These are phyloP conservation scores for Digitaria exilis DNA, from an alignment of 202 grass and related monocot species.

Conservation along the genomic window DNA sequence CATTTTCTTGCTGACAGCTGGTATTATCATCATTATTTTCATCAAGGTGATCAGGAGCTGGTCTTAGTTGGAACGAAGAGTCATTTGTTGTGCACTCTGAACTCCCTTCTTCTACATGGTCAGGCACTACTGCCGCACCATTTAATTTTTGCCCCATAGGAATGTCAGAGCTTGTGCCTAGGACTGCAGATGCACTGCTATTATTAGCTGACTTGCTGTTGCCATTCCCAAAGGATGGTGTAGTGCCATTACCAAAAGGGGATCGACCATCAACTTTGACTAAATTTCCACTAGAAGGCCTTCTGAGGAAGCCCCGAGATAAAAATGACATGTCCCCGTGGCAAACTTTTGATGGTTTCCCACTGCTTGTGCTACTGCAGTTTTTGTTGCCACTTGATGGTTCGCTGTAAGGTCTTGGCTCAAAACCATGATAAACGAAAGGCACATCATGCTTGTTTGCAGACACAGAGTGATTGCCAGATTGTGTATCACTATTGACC, in stretches of 20 bases:
- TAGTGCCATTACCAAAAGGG: slow-evolving; percentile 29
- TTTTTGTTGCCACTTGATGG: slow-evolving; percentile 38
- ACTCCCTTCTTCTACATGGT: slow-evolving; percentile 28
- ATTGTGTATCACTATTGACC: slow-evolving; percentile 33
- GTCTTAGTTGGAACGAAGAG: neutral
- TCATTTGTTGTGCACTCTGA: slow-evolving; percentile 36
- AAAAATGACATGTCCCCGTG: slow-evolving; percentile 51
- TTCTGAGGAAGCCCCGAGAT: slow-evolving; percentile 40
- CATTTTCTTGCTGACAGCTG: slow-evolving; percentile 41
- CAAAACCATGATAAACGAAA: slow-evolving; percentile 41
- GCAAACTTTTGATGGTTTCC: slow-evolving; percentile 31
- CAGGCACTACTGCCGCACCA: neutral
- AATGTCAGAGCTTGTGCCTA: slow-evolving; percentile 22
- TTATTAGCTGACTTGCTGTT: slow-evolving; percentile 31
- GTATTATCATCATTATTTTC: slow-evolving; percentile 40
- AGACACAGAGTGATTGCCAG: slow-evolving; percentile 23
- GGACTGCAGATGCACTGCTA: slow-evolving; percentile 16
- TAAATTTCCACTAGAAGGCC: slow-evolving; percentile 33
- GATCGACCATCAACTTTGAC: slow-evolving; percentile 36
- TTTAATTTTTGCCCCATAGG: slow-evolving; percentile 20
- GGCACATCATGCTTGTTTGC: slow-evolving; percentile 29
- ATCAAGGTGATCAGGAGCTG: neutral
- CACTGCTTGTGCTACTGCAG: slow-evolving; percentile 29
- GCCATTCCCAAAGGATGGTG: slow-evolving; percentile 44
- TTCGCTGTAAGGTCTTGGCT: slow-evolving; percentile 46